Percentiles rank a stretch among this genome's conserved stretches.
Evolutionary conservation across 768 basidiomycete genomes (phyloP).

Genomic region (Naematelia encephala): DNA sequence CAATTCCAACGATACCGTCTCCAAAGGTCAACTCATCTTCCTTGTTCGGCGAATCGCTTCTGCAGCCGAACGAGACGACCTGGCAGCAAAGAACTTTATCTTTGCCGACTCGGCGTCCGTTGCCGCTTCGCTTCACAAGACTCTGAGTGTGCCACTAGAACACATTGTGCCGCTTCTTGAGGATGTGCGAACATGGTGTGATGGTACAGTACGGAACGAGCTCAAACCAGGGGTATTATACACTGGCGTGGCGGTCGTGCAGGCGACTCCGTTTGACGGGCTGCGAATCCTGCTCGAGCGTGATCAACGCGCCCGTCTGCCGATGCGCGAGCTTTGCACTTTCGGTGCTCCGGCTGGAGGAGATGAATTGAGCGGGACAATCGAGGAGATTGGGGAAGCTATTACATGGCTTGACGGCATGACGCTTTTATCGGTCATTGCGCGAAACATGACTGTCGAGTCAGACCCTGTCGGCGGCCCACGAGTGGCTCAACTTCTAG

Average conservation of each 20-base stretch:
- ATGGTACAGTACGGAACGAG: slow-evolving; percentile 27
- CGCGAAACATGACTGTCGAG: slow-evolving; percentile 25
- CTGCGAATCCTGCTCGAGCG: slow-evolving; percentile 46
- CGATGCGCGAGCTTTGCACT: slow-evolving; percentile 46
- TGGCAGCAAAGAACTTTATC: slow-evolving; percentile 45
- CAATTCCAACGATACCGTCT: slow-evolving; percentile 42
- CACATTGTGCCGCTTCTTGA: slow-evolving; percentile 44
- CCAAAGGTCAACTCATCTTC: slow-evolving; percentile 51
- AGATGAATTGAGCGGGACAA: slow-evolving; percentile 30
- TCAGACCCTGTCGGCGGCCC: slow-evolving; percentile 10
- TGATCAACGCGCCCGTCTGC: slow-evolving; percentile 43
- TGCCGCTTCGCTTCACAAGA: slow-evolving; percentile 39
- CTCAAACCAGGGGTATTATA: slow-evolving; percentile 45
- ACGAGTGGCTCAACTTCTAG: slow-evolving; percentile 26
- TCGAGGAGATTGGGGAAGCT: slow-evolving; percentile 51
- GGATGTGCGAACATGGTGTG: slow-evolving; percentile 41
- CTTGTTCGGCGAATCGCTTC: slow-evolving; percentile 45
- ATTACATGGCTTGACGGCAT: slow-evolving; percentile 45
- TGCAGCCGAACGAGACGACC: slow-evolving; percentile 36
- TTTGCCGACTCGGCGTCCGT: slow-evolving; percentile 48
- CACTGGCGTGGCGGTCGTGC: slow-evolving; percentile 47
- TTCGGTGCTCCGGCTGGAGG: slow-evolving; percentile 20
- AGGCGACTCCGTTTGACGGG: slow-evolving; percentile 51
- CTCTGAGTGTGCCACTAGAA: slow-evolving; percentile 44
- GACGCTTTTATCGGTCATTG: slow-evolving; percentile 40